These are phyloP conservation scores for Porcisia deanei DNA, from an alignment of 208 protist species.

Conservation along the genomic window DNA sequence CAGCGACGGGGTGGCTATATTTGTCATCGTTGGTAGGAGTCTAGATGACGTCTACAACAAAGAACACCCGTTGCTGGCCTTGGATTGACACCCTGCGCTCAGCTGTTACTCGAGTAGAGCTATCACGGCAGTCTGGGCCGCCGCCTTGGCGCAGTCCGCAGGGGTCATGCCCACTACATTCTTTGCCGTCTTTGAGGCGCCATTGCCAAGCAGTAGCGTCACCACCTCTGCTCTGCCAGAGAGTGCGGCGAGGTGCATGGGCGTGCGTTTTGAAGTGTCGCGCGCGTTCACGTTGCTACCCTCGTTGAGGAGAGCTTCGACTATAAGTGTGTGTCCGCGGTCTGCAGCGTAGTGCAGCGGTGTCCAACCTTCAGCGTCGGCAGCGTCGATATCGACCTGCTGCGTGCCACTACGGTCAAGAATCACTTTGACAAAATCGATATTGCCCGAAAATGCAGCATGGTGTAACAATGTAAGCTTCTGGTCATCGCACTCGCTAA, in stretches of 20 bases:
- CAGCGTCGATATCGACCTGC: constrained; percentile 58
- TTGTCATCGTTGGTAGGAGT: not conserved
- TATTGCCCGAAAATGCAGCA: constrained; percentile 69
- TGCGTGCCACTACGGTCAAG: constrained; percentile 39
- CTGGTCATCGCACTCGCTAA: constrained; percentile 73
- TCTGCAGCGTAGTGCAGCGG: constrained; percentile 87
- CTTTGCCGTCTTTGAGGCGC: constrained; percentile 48
- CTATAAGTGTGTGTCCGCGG: constrained; percentile 50
- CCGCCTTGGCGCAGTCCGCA: constrained; percentile 50
- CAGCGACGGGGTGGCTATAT: not conserved
- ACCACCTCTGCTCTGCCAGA: constrained; percentile 39
- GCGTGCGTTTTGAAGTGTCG: constrained; percentile 64
- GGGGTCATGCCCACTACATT: constrained; percentile 72
- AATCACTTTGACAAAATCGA: constrained; percentile 37
- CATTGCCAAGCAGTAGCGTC: constrained; percentile 42
- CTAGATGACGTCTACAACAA: not conserved
- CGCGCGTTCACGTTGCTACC: constrained; percentile 73
- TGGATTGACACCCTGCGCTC: not conserved
- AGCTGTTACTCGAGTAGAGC: not conserved
- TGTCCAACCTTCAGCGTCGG: constrained; percentile 81
- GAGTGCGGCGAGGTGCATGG: constrained; percentile 78
- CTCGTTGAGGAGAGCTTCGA: constrained; percentile 52
- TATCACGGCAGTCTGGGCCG: constrained; percentile 36
- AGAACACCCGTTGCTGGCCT: not conserved
- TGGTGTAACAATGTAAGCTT: constrained; percentile 88